Evolutionary conservation across 371 early-diverging fungal species (phyloP).

Genomic region (Umbelopsis sp.): DNA sequence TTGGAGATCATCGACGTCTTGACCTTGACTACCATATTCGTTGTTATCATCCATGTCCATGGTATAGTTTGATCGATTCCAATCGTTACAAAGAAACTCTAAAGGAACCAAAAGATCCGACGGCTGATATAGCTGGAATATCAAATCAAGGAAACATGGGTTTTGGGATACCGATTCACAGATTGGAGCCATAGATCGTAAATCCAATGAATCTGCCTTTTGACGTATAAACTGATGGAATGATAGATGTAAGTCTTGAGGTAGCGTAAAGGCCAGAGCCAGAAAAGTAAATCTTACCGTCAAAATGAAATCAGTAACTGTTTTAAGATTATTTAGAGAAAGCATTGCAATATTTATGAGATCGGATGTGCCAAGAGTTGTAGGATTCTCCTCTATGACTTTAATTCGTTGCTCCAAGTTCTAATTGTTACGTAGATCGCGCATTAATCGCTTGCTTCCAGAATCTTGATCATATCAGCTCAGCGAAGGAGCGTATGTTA

Average conservation of each 20-base stretch:
- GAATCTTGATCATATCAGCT: too few species aligned
- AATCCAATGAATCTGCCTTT: constrained; percentile 30
- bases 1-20: constrained; percentile 40
- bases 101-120: constrained; percentile 34
- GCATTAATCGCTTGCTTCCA: not conserved
- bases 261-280: not conserved
- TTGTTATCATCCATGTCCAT: constrained; percentile 33
- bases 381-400: constrained; percentile 25
- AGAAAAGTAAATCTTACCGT: constrained; percentile 23
- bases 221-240: constrained; percentile 27
- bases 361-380: constrained; percentile 30
- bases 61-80: constrained; percentile 33
- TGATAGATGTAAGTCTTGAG: not conserved
- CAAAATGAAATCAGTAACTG: constrained; percentile 39
- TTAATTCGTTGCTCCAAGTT: constrained; percentile 41
- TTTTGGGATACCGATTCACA: constrained; percentile 39
- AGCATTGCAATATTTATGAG: constrained; percentile 44
- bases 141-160: constrained; percentile 45
- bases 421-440: constrained; percentile 19
- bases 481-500: not conserved
- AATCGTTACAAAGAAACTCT: constrained; percentile 43
- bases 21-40: constrained; percentile 25
- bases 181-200: constrained; percentile 35
- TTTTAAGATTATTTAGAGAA: constrained; percentile 38
- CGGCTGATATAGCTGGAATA: constrained; percentile 46